phyloP scores from a whole-genome alignment of 2,329 filamentous ascomycete species.

The Cercospora beticola region DNA sequence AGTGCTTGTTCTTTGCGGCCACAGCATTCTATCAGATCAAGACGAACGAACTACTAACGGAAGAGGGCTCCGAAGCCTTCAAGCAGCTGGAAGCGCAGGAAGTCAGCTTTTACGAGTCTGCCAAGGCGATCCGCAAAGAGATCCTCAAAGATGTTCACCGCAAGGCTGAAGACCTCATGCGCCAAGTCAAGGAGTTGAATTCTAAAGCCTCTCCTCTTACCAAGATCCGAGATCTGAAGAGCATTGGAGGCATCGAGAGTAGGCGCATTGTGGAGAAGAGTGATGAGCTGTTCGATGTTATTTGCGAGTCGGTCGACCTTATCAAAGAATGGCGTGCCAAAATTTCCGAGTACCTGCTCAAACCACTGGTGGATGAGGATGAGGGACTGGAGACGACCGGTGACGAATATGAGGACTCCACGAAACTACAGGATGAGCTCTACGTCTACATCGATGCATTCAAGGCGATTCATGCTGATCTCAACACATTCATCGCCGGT shows the following conservation, averaged over 20 bases:
- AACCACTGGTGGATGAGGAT: conserved; percentile 80
- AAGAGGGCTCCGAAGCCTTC: conserved; percentile 67
- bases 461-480: conserved; percentile 73
- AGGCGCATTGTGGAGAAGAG: conserved; percentile 65
- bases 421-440: conserved; percentile 82
- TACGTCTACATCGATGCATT: conserved; percentile 82
- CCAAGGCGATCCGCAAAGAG: conserved; percentile 75
- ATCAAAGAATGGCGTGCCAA: conserved; percentile 74
- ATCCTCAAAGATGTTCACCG: conserved; percentile 62
- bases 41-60: conserved; percentile 62
- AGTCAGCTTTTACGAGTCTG: conserved; percentile 69
- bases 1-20: conserved; percentile 78
- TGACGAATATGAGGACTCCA: conserved; percentile 85
- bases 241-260: conserved; percentile 70
- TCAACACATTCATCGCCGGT: conserved; percentile 73
- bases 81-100: conserved; percentile 67
- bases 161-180: conserved; percentile 66
- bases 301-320: conserved; percentile 71
- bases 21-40: conserved; percentile 85
- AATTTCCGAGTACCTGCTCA: conserved; percentile 68
- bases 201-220: conserved; percentile 55
- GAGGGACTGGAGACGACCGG: conserved; percentile 73
- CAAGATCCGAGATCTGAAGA: conserved; percentile 52
- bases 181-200: conserved; percentile 49
- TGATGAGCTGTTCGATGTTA: conserved; percentile 60